Evolutionary conservation across 306 rosid species (phyloP), one percentile per base, ranked within the genome.

Genomic region (Vigna mungo): DNA sequence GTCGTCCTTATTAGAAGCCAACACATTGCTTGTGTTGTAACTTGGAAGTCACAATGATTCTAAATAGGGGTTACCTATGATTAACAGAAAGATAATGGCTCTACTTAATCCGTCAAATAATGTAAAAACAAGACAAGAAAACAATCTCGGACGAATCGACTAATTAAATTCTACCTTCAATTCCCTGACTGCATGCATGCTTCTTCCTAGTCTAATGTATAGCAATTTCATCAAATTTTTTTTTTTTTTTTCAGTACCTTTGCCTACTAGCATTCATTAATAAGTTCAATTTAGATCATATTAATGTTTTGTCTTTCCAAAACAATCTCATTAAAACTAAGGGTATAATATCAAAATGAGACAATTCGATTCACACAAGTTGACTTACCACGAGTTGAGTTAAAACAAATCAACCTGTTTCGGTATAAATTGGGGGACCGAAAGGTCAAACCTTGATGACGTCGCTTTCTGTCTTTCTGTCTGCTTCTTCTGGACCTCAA

Each of bases 1-100:
- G 44, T 61, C 44, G 16, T 1, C 62, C n/a, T 63, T 77, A 67
- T 67, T 77, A 75, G 81, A n/a, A 55, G 37, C 75, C 75, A 77
- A 77, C 75, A 43, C 68, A 77, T 77, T 77, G 20, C 0, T 27
- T 16, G 32, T 59, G 73, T 44, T n/a, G 62, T 70, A 75, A 68
- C 68, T 68, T 75, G 81, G 77, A 81, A 82, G 47, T 76, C 85
- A 82, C 82, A 12, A 62, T 53, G 64, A 17, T 71, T 32, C 64
- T 77, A 64, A 77, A 62, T 49, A 70, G 72, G 48, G 63, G 21
- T 71, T 64, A 14, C 21, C 7, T 64, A 77, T 82, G 65, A 82
- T 82, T 82, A 77, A 23, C 21, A 34, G 46, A 71, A 77, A 77
- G 70, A 77, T 63, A 61, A 82, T 68, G 32, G 68, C 74, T 76